Percentiles rank a stretch among this genome's conserved stretches.
Conservation (phyloP, 257 asterid genomes). For the Penstemon barbatus region DNA sequence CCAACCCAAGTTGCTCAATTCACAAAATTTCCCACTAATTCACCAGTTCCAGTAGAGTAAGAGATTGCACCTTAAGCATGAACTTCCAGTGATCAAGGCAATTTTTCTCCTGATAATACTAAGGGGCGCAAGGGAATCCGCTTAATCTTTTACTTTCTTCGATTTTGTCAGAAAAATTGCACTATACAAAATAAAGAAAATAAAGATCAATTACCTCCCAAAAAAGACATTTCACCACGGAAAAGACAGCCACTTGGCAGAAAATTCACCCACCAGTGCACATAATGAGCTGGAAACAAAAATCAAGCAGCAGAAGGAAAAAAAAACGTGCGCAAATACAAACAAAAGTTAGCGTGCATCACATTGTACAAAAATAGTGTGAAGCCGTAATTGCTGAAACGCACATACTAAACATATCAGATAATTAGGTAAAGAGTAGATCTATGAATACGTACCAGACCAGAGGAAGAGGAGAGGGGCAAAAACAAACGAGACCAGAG, state of each 20-base stretch:
- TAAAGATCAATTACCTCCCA: slow-evolving; percentile 2
- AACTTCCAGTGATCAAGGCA: slow-evolving; percentile 26
- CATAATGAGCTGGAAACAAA: slow-evolving; percentile 15
- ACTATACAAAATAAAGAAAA: background rate
- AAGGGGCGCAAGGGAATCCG: slow-evolving; percentile 11
- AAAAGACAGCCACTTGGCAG: background rate
- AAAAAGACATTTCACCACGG: background rate
- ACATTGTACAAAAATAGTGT: background rate
- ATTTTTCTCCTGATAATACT: slow-evolving; percentile 27
- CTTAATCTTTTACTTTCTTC: slow-evolving; percentile 2
- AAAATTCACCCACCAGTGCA: slow-evolving; percentile 23
- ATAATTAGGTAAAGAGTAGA: slow-evolving; percentile 30
- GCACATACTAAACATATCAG: slow-evolving; percentile 6
- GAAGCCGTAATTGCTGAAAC: background rate
- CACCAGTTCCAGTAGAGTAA: slow-evolving; percentile 22
- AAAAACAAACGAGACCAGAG: slow-evolving; percentile 18
- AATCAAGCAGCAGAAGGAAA: slow-evolving; percentile 10
- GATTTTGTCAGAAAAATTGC: background rate
- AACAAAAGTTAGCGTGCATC: background rate
- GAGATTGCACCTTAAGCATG: slow-evolving; percentile 34
- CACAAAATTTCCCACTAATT: slow-evolving; percentile 18
- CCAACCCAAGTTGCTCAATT: slow-evolving; percentile 24
- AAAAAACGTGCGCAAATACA: slow-evolving; percentile 15
- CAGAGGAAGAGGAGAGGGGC: slow-evolving; percentile 27
- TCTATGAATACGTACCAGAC: slow-evolving; percentile 32